Conservation (phyloP, 768 basidiomycete species). For the Amanita rimosa region DNA sequence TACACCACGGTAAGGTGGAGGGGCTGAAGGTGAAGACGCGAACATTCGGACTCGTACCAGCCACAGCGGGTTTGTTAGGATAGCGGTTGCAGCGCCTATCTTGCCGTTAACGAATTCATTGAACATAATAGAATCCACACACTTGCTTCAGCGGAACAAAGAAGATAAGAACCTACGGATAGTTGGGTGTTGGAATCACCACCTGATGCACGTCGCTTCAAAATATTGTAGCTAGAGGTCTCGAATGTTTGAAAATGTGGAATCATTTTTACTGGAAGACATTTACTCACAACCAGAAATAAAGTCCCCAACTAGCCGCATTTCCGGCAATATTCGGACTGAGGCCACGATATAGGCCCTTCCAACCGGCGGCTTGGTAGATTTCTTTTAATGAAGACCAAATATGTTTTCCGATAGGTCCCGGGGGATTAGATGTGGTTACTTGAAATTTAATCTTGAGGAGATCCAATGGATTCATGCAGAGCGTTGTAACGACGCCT, state of each 20-base stretch:
- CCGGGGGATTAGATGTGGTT: slow-evolving; percentile 50
- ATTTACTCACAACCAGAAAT: slow-evolving; percentile 87
- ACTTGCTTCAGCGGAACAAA: slow-evolving; percentile 96
- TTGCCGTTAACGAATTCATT: neutral
- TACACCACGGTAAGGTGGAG: slow-evolving; percentile 67
- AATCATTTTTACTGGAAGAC: neutral
- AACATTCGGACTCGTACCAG: slow-evolving; percentile 97
- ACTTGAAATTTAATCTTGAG: slow-evolving; percentile 94
- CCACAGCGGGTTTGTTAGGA: slow-evolving; percentile 97
- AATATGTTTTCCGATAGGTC: slow-evolving; percentile 61
- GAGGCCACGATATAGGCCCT: slow-evolving; percentile 84
- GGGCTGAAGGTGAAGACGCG: slow-evolving; percentile 57
- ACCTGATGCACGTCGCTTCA: slow-evolving; percentile 71
- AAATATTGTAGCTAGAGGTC: slow-evolving; percentile 71
- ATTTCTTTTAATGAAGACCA: slow-evolving; percentile 68
- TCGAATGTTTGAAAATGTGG: neutral
- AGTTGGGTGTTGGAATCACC: slow-evolving; percentile 57
- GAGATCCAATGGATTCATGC: slow-evolving; percentile 96
- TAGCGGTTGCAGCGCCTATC: slow-evolving; percentile 82
- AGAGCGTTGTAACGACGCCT: slow-evolving; percentile 83
- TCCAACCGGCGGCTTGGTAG: slow-evolving; percentile 63
- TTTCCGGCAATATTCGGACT: slow-evolving; percentile 90
- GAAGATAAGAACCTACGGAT: slow-evolving; percentile 68
- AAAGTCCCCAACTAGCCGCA: slow-evolving; percentile 93
- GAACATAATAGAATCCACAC: slow-evolving; percentile 32